These are phyloP conservation scores for Hypoxylon rickii DNA, from an alignment of 495 filamentous ascomycete genomes.

Conservation along the genomic window DNA sequence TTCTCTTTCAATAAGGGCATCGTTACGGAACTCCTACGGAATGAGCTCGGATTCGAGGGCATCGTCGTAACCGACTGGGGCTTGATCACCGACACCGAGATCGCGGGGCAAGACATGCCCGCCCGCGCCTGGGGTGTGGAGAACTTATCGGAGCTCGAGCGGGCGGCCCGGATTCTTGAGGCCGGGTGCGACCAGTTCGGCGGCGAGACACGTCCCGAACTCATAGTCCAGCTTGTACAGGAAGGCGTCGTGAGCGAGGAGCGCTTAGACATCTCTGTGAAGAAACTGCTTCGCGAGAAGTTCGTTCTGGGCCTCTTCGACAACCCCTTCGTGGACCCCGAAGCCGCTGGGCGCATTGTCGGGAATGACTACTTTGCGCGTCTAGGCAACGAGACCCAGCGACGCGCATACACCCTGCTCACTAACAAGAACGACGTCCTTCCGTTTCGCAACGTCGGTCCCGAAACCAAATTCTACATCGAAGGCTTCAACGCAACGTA, in stretches of 20 bases:
- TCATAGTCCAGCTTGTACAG: slow-evolving; percentile 51
- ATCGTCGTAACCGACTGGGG: slow-evolving; percentile 46
- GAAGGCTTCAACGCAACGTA: slow-evolving; percentile 37
- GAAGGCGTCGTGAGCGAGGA: slow-evolving; percentile 55
- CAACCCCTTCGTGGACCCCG: slow-evolving; percentile 54
- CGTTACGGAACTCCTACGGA: slow-evolving; percentile 40
- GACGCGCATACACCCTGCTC: slow-evolving; percentile 41
- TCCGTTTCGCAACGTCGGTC: slow-evolving; percentile 17
- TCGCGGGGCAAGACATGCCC: slow-evolving; percentile 23
- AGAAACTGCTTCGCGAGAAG: slow-evolving; percentile 58
- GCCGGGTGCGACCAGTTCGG: slow-evolving; percentile 48
- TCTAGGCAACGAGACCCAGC: slow-evolving; percentile 39
- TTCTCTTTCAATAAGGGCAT: slow-evolving; percentile 39
- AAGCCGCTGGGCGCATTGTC: slow-evolving; percentile 36
- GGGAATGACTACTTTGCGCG: slow-evolving; percentile 41
- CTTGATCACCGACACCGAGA: slow-evolving; percentile 31
- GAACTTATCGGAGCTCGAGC: slow-evolving; percentile 28
- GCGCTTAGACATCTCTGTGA: slow-evolving; percentile 59
- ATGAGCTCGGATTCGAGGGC: slow-evolving; percentile 45
- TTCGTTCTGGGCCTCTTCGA: slow-evolving; percentile 66
- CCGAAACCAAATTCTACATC: slow-evolving; percentile 37
- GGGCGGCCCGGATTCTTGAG: slow-evolving; percentile 34
- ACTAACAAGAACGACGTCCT: slow-evolving; percentile 36
- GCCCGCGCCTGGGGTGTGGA: slow-evolving; percentile 36
- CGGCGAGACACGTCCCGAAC: slow-evolving; percentile 42